These are phyloP conservation scores for Sequoia sempervirens DNA, from an alignment of 75 land plant genomes.

Conservation along the genomic window DNA sequence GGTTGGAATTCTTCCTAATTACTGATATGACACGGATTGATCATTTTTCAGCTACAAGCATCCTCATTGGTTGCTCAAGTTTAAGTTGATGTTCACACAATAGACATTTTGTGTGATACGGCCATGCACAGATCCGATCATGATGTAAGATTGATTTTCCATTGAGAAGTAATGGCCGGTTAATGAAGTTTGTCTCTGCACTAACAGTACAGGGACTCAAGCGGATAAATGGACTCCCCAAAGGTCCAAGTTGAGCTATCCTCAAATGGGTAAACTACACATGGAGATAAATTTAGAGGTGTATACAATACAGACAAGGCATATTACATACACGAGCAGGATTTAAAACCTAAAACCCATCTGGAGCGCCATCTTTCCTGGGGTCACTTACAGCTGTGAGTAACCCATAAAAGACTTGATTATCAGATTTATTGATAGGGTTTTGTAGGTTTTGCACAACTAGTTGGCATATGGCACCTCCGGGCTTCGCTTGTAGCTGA, in stretches of 20 bases:
- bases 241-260: not conserved
- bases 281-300: not conserved
- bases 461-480: conserved; percentile 64
- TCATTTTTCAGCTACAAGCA: too few relatives aligned
- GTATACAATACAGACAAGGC: not conserved
- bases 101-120: too few relatives aligned
- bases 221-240: not conserved
- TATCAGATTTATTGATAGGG: conserved; percentile 8
- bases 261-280: not conserved
- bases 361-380: conserved; percentile 73
- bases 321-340: not conserved
- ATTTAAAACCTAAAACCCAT: conserved; percentile 24
- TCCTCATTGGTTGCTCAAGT: too few relatives aligned
- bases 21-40: too few relatives aligned
- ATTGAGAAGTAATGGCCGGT: too few relatives aligned
- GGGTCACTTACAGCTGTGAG: conserved; percentile 86
- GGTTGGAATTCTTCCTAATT: too few relatives aligned
- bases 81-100: too few relatives aligned
- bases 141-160: too few relatives aligned
- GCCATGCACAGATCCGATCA: too few relatives aligned
- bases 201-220: not conserved
- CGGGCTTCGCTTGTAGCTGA: conserved; percentile 17
- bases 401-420: conserved; percentile 39
- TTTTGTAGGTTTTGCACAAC: conserved; percentile 55
- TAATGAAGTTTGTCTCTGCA: not conserved